A percentile compares a stretch with the other conserved stretches of the same genome.
phyloP scores from a whole-genome alignment of 148 eudicot species.

The Limonium bicolor region DNA sequence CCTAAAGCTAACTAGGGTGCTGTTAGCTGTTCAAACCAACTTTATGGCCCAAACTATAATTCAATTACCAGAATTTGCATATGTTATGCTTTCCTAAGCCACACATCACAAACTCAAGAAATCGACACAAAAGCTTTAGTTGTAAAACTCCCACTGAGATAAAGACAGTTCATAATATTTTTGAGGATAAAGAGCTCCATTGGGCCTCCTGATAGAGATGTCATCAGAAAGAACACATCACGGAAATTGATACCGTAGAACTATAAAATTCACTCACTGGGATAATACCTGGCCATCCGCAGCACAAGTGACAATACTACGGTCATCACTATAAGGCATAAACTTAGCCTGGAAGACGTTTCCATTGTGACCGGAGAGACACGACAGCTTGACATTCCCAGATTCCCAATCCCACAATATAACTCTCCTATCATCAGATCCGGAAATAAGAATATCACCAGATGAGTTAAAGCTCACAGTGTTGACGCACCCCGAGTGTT shows the following conservation, averaged over 20 bases:
- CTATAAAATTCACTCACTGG: too few species aligned
- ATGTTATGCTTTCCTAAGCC: too few species aligned
- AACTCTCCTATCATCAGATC: slow-evolving; percentile 81
- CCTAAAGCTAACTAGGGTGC: too few species aligned
- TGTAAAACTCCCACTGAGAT: neutral
- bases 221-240: too few species aligned
- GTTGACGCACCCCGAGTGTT: slow-evolving; percentile 91
- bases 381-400: slow-evolving; percentile 51
- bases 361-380: slow-evolving; percentile 59
- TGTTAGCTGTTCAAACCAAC: too few species aligned
- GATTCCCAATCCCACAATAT: slow-evolving; percentile 88
- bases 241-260: too few species aligned
- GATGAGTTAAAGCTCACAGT: slow-evolving; percentile 65
- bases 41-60: too few species aligned
- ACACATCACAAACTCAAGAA: too few species aligned
- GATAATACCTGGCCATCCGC: slow-evolving; percentile 99
- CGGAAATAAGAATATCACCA: slow-evolving; percentile 77
- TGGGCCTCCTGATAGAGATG: too few species aligned
- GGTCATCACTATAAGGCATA: slow-evolving; percentile 71
- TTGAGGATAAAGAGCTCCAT: too few species aligned
- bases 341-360: slow-evolving; percentile 91
- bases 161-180: neutral
- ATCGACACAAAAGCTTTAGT: neutral
- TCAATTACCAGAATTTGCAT: too few species aligned
- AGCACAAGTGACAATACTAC: slow-evolving; percentile 80